Evolutionary conservation across 257 asterid genomes (phyloP).

Genomic region (Rubia yunnanensis): DNA sequence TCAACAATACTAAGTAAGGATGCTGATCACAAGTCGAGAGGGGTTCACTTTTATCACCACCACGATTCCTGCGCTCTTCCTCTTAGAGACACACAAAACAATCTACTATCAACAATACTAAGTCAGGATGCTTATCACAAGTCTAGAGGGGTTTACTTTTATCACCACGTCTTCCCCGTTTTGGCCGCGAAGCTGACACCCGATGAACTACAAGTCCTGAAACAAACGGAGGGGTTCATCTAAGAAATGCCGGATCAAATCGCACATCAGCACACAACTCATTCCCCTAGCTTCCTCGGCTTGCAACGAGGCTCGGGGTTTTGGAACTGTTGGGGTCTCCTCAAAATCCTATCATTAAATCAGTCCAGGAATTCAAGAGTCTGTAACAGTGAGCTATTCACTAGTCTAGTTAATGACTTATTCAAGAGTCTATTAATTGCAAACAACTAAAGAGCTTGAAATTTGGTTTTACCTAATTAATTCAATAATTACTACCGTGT

Average conservation of each 20-base stretch:
- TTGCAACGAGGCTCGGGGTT: not conserved
- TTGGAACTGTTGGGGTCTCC: too few species aligned
- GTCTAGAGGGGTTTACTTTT: not conserved
- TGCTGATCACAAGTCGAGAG: not conserved
- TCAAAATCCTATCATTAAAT: too few species aligned
- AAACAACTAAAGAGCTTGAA: too few species aligned
- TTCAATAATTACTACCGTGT: too few species aligned
- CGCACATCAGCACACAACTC: not conserved
- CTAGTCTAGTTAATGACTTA: too few species aligned
- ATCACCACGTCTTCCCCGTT: not conserved
- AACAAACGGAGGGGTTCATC: not conserved
- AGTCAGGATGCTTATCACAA: not conserved
- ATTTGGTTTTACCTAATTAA: too few species aligned
- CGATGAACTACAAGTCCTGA: not conserved
- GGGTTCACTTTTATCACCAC: too few species aligned
- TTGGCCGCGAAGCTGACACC: not conserved
- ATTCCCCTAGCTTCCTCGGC: not conserved
- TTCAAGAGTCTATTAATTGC: too few species aligned
- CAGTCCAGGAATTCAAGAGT: too few species aligned
- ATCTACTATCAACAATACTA: not conserved
- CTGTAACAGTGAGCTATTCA: too few species aligned
- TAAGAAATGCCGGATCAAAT: not conserved
- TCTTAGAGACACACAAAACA: not conserved
- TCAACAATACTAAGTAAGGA: not conserved
- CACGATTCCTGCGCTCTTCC: too few species aligned